These are phyloP conservation scores for Suhomyces atakaporum DNA, from an alignment of 1,139 yeast genomes.

Conservation along the genomic window DNA sequence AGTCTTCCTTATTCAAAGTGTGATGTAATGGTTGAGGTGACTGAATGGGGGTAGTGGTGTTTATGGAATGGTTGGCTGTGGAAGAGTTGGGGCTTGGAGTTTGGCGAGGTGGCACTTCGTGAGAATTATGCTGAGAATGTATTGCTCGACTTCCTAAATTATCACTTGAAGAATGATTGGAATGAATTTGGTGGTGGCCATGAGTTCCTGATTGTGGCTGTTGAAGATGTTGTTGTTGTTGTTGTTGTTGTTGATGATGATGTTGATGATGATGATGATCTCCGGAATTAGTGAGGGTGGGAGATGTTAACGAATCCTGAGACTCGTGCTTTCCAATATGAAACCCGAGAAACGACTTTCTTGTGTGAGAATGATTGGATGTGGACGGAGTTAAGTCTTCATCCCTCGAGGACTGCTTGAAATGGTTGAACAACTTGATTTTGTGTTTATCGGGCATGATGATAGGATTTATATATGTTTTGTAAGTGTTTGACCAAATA, in stretches of 20 bases:
- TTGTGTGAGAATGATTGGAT: conserved; percentile 34
- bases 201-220: no score
- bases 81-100: conserved; percentile 6
- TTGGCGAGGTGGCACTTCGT: conserved; percentile 4
- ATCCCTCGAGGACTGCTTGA: conserved; percentile 24
- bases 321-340: conserved; percentile 44
- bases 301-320: conserved; percentile 36
- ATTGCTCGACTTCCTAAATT: conserved; percentile 4
- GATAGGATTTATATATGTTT: background rate
- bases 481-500: background rate
- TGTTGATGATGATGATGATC: conserved; percentile 22
- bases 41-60: conserved; percentile 8
- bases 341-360: conserved; percentile 30
- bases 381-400: conserved; percentile 37
- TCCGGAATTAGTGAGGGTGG: conserved; percentile 34
- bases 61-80: background rate
- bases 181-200: conserved; percentile 15
- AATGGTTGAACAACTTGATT: conserved; percentile 34
- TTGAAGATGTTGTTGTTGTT: no score
- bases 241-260: conserved; percentile 20
- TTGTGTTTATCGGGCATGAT: conserved; percentile 51
- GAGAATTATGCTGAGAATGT: conserved; percentile 6
- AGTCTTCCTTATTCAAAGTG: conserved; percentile 27
- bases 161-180: conserved; percentile 2
- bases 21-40: conserved; percentile 16